phyloP scores from a whole-genome alignment of 1,139 yeast species.

The Kodamaea arcana region DNA sequence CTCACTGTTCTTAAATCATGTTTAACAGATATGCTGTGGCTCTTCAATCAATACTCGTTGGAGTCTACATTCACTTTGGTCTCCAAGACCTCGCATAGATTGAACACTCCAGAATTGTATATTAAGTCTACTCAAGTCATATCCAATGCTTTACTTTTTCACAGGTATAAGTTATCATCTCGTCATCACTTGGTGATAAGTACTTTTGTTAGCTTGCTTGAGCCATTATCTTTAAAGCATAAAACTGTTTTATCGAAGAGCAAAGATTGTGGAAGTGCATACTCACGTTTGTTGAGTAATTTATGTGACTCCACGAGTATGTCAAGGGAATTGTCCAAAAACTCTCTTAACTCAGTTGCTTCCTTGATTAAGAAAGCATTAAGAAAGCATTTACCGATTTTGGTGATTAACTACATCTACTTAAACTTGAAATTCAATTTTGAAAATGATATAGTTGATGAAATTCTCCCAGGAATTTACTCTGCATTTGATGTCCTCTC shows the following conservation, averaged over 20 bases:
- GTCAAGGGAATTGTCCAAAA: conserved; percentile 17
- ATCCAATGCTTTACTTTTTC: conserved; percentile 58
- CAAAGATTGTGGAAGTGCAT: conserved; percentile 38
- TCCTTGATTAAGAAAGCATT: conserved; percentile 54
- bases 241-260: conserved; percentile 13
- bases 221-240: conserved; percentile 32
- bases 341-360: conserved; percentile 51
- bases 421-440: conserved; percentile 51
- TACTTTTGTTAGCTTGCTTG: conserved; percentile 47
- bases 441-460: conserved; percentile 44
- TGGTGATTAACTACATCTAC: conserved; percentile 55
- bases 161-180: conserved; percentile 64
- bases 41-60: conserved; percentile 62
- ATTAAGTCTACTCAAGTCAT: conserved; percentile 38
- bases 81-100: conserved; percentile 18
- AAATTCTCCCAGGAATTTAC: conserved; percentile 54
- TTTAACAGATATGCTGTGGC: conserved; percentile 51
- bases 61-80: conserved; percentile 48
- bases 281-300: conserved; percentile 58
- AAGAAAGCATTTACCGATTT: conserved; percentile 58
- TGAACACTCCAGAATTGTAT: conserved; percentile 22
- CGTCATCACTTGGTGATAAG: conserved; percentile 66
- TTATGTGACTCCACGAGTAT: conserved; percentile 63
- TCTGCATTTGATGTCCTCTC: conserved; percentile 69
- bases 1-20: conserved; percentile 29